A percentile compares a stretch with the other conserved stretches of the same genome.
Evolutionary conservation across 805 yeast species (phyloP).

Genomic region (Phaffomyces opuntiae): DNA sequence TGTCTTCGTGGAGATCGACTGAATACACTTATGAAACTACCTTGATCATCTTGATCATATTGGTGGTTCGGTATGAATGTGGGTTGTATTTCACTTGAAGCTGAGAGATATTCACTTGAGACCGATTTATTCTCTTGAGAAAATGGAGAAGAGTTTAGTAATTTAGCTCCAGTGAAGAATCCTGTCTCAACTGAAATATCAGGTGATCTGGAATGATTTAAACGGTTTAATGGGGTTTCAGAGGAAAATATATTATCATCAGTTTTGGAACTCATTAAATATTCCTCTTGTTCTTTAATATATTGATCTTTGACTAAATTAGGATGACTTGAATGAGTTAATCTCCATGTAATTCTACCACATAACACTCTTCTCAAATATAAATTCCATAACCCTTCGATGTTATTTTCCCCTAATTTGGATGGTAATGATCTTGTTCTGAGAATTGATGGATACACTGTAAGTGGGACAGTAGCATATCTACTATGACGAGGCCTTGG

Average conservation of each 20-base stretch:
- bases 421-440: constrained; percentile 21
- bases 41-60: not conserved
- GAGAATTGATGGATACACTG: constrained; percentile 2
- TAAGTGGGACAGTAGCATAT: constrained; percentile 12
- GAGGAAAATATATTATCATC: not conserved
- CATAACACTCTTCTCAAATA: constrained; percentile 27
- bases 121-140: constrained; percentile 1
- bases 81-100: no score
- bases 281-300: constrained; percentile 2
- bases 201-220: not conserved
- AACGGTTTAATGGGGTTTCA: not conserved
- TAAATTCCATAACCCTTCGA: constrained; percentile 26
- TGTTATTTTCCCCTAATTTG: constrained; percentile 6
- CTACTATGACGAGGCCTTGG: constrained; percentile 11
- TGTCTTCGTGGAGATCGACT: constrained; percentile 10
- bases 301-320: constrained; percentile 1
- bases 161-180: constrained; percentile 11
- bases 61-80: not conserved
- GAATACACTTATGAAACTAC: constrained; percentile 1
- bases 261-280: not conserved
- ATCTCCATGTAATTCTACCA: constrained; percentile 26
- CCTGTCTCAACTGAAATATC: constrained; percentile 21
- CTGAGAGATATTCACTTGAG: not conserved
- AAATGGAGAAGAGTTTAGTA: constrained; percentile 4
- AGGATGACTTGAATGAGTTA: constrained; percentile 12